Base-by-base conservation (phyloP, 129 eudicot genomes). In the Chrysanthemum makinoi region DNA sequence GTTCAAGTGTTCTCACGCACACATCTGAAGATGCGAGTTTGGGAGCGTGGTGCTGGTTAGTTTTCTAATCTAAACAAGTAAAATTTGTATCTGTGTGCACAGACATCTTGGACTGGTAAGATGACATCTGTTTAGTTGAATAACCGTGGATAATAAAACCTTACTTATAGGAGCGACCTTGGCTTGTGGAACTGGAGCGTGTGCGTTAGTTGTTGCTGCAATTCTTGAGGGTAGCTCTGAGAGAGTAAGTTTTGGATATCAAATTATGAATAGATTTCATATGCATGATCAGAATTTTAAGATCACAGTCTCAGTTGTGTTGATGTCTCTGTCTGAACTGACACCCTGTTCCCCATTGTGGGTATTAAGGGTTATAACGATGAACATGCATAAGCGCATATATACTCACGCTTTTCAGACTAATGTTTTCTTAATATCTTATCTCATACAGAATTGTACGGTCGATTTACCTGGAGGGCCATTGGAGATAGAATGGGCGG, bases 31-130 rank as follows among this genome's bases (percentile, higher is more conserved):
- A 90, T 95, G 99, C 97, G 97, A 56, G 99, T 95, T 64, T 90
- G 99, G 99, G 99, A 95, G 77, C 96, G 99, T 51, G 99, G 99
- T 19, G 99, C 97, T 72, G 99, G 99, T 95, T 68, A 22, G 78
- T 64, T 30, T 30, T 72, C 44, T 75, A 28, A 48, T 46, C 13
- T 20, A 53, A 50, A 51, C 44, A 17, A 20, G 19, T 18, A 46
- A n/a, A 17, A 5, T 8, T 63, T 33, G 35, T 63, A 46, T 53
- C 10, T 46, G 3, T 49, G 14, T 10, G 33, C 1, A 22, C 49
- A 66, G 22, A 6, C 44, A 5, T 11, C 10, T 22, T 43, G 24
- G 8, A 64, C 13, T 35, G 6, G 8, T 35, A 4, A 35, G 6
- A 5, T 35, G 8, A 1, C 44, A 6, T 70, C 5, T 70, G 19